These are phyloP conservation scores for Hypoxylon cercidicola DNA, from an alignment of 495 filamentous ascomycete genomes.

Conservation along the genomic window DNA sequence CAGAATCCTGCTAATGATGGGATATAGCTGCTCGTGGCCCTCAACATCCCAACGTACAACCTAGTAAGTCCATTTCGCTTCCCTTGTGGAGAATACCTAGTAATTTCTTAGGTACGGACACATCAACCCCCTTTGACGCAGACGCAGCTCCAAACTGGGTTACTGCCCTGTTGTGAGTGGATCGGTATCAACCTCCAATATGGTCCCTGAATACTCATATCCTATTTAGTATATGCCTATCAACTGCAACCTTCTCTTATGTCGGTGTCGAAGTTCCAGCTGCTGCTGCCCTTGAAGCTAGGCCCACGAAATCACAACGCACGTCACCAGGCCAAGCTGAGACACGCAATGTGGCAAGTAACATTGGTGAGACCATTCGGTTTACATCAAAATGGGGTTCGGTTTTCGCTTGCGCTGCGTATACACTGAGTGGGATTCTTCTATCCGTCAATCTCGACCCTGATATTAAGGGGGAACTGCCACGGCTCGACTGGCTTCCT, in stretches of 20 bases:
- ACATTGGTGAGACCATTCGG: slow-evolving; percentile 43
- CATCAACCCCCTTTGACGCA: slow-evolving; percentile 16
- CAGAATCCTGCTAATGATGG: slow-evolving; percentile 3
- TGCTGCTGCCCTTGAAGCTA: slow-evolving; percentile 55
- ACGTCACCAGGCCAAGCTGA: neutral
- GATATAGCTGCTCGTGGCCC: slow-evolving; percentile 1
- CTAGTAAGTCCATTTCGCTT: neutral
- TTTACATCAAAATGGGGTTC: slow-evolving; percentile 48
- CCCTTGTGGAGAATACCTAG: neutral
- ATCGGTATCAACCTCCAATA: neutral
- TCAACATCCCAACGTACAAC: neutral
- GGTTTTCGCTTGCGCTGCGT: slow-evolving; percentile 45
- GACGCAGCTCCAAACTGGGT: slow-evolving; percentile 31
- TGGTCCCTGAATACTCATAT: slow-evolving; percentile 1
- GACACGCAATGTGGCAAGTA: slow-evolving; percentile 2
- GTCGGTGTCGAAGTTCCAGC: slow-evolving; percentile 57
- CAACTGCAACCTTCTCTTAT: slow-evolving; percentile 55
- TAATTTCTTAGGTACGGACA: too few relatives aligned
- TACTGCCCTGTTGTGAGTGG: slow-evolving; percentile 36
- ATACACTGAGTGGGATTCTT: slow-evolving; percentile 38
- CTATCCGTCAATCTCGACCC: slow-evolving; percentile 26
- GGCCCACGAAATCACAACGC: slow-evolving; percentile 25
- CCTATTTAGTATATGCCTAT: slow-evolving; percentile 50
- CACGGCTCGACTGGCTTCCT: slow-evolving; percentile 29
- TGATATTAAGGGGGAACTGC: slow-evolving; percentile 30